Evolutionary conservation across 179 eudicot genomes (phyloP).

Genomic region (Silene coronaria): DNA sequence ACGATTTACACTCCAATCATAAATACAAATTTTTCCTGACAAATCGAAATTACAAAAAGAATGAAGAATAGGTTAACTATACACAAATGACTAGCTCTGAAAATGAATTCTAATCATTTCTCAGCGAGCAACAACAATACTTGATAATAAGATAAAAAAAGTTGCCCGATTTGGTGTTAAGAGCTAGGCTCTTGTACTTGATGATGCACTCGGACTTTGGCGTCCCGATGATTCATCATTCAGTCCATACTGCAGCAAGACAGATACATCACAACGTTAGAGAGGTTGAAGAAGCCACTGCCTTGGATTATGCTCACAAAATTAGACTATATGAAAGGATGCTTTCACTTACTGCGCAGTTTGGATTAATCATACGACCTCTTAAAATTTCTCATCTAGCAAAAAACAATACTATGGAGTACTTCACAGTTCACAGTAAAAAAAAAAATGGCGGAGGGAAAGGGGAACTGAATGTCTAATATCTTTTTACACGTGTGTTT

Average conservation of each 20-base stretch:
- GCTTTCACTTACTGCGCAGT: background rate
- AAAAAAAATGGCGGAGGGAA: too few species aligned
- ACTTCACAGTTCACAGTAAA: too few species aligned
- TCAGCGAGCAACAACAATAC: background rate
- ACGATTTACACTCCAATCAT: background rate
- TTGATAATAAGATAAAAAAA: background rate
- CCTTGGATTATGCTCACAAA: too few species aligned
- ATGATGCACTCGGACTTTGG: slow-evolving; percentile 22
- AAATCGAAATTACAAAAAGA: slow-evolving; percentile 19
- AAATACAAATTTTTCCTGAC: background rate
- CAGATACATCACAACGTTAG: background rate
- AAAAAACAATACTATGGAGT: too few species aligned
- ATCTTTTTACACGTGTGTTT: too few species aligned
- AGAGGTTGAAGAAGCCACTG: background rate
- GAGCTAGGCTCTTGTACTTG: slow-evolving; percentile 16
- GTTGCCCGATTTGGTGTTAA: background rate
- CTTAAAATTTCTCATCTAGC: too few species aligned
- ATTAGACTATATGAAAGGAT: background rate
- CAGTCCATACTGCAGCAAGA: slow-evolving; percentile 26
- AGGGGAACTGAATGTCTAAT: too few species aligned
- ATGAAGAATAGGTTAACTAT: slow-evolving; percentile 28
- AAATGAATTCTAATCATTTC: background rate
- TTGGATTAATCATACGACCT: too few species aligned
- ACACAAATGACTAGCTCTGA: slow-evolving; percentile 15
- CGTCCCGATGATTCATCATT: slow-evolving; percentile 15